Percentiles rank a stretch among this genome's conserved stretches.
Evolutionary conservation across 1,284 basidiomycete species (phyloP).

Genomic region (Irpex lacteus): DNA sequence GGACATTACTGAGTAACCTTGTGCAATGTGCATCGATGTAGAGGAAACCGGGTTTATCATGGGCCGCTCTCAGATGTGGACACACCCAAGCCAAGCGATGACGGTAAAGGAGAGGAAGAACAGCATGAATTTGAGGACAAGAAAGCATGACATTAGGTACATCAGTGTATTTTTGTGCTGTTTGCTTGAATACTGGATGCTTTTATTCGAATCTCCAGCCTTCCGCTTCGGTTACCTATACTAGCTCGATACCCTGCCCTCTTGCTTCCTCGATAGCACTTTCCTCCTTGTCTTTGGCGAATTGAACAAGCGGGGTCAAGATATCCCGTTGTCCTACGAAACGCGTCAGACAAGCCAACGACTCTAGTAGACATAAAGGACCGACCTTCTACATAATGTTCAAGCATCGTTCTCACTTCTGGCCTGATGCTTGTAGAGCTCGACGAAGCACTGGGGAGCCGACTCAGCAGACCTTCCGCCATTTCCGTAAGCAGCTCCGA

Average conservation of each 20-base stretch:
- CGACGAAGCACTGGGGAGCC: conserved; percentile 38
- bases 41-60: not conserved
- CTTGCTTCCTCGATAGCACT: conserved; percentile 44
- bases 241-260: conserved; percentile 44
- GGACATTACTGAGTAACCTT: not conserved
- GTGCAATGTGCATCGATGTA: not conserved
- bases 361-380: not conserved
- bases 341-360: not conserved
- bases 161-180: no score
- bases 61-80: not conserved
- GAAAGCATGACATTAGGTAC: not conserved
- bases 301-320: conserved; percentile 39
- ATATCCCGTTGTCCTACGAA: conserved; percentile 42
- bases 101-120: not conserved
- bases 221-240: not conserved
- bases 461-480: conserved; percentile 53
- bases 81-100: not conserved
- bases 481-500: conserved; percentile 65
- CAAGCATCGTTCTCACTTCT: conserved; percentile 53
- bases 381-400: conserved; percentile 57
- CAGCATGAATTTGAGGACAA: not conserved
- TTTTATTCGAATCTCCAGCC: no score
- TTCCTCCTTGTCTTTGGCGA: conserved; percentile 41
- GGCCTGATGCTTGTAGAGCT: conserved; percentile 34
- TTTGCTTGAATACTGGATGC: no score